These are phyloP conservation scores for Penicillium hordei DNA, from an alignment of 2,329 filamentous ascomycete species.

Conservation along the genomic window DNA sequence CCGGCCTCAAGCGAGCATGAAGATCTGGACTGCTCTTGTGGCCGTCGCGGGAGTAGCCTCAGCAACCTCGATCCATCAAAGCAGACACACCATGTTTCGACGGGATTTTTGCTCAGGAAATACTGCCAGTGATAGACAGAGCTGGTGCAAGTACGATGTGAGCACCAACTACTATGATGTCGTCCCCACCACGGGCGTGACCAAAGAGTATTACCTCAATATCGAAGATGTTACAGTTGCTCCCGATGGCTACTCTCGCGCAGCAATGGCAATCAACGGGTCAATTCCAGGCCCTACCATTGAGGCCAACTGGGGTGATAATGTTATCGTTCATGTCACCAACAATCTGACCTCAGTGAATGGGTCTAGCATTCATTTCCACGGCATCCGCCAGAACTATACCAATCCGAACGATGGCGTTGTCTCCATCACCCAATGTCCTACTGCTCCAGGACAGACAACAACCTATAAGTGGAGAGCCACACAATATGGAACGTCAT, in stretches of 20 bases:
- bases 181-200: neutral
- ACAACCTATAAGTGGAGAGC: neutral
- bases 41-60: neutral
- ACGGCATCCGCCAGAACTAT: neutral
- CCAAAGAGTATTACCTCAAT: neutral
- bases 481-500: neutral
- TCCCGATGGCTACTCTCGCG: neutral
- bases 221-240: neutral
- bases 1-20: neutral
- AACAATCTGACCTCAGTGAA: neutral
- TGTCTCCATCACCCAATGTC: neutral
- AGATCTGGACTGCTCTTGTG: neutral
- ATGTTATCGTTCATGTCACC: neutral
- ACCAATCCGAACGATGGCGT: neutral
- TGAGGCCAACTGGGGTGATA: neutral
- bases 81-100: neutral
- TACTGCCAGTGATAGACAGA: neutral
- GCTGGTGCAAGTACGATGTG: neutral
- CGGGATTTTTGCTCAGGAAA: neutral
- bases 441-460: neutral
- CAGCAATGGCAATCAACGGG: neutral
- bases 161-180: neutral
- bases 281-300: neutral
- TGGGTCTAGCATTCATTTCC: neutral
- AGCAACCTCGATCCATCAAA: neutral